These are phyloP conservation scores for Exserohilum rostratum DNA, from an alignment of 2,329 filamentous ascomycete species.

Conservation along the genomic window DNA sequence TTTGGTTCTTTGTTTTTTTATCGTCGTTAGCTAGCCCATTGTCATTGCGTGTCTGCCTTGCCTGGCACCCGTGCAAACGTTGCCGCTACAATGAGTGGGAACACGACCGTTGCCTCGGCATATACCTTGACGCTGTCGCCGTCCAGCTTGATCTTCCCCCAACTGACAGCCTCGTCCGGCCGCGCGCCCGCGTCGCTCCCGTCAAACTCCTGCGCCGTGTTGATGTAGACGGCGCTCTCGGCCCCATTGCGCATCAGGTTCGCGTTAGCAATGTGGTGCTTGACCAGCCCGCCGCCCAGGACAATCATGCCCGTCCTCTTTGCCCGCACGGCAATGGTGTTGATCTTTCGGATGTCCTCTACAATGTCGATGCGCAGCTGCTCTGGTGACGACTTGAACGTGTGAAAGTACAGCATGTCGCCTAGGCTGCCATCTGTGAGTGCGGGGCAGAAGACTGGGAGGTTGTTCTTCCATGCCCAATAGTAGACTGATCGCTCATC, in stretches of 20 bases:
- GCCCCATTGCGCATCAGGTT: slow-evolving; percentile 97
- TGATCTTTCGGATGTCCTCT: slow-evolving; percentile 90
- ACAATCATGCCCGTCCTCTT: slow-evolving; percentile 94
- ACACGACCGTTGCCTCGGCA: slow-evolving; percentile 70
- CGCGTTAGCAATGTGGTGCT: slow-evolving; percentile 98
- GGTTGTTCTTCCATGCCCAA: slow-evolving; percentile 97
- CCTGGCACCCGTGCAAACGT: slow-evolving; percentile 61
- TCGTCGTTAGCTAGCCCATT: too few relatives aligned
- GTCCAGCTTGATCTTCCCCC: slow-evolving; percentile 95
- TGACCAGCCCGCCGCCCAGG: slow-evolving; percentile 90
- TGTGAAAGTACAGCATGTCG: slow-evolving; percentile 99
- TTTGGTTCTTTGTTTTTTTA: too few relatives aligned
- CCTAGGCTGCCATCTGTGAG: slow-evolving; percentile 93
- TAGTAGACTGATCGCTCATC: slow-evolving; percentile 91
- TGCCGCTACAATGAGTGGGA: slow-evolving; percentile 70
- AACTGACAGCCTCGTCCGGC: slow-evolving; percentile 95
- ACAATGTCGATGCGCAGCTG: slow-evolving; percentile 90
- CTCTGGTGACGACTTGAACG: slow-evolving; percentile 82
- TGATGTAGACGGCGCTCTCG: slow-evolving; percentile 96
- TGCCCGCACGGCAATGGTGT: slow-evolving; percentile 86
- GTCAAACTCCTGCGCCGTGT: slow-evolving; percentile 96
- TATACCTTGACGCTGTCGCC: slow-evolving; percentile 87
- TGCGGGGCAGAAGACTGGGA: slow-evolving; percentile 95
- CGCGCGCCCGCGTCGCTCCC: slow-evolving; percentile 94
- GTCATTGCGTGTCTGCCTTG: slow-evolving; percentile 4